phyloP scores from a whole-genome alignment of 1,139 yeast genomes.

The Zygoascus hellenicus region DNA sequence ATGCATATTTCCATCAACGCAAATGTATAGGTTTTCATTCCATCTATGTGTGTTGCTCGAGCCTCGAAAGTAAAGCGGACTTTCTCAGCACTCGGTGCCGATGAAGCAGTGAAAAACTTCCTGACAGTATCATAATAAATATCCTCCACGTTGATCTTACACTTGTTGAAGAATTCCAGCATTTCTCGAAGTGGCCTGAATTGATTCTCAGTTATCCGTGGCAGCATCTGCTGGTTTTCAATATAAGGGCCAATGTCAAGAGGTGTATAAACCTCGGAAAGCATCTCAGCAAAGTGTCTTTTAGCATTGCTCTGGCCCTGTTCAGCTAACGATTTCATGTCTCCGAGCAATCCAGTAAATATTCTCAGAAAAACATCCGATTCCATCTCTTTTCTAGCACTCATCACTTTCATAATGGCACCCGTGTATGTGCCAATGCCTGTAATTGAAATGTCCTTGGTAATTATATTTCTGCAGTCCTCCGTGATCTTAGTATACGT shows the following conservation, averaged over 20 bases:
- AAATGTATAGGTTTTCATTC: slow-evolving; percentile 5
- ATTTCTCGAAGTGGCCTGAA: slow-evolving; percentile 1
- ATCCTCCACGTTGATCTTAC: slow-evolving; percentile 9
- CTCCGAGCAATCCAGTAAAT: slow-evolving; percentile 30
- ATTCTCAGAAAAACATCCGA: slow-evolving; percentile 21
- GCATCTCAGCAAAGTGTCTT: slow-evolving; percentile 22
- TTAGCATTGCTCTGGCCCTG: slow-evolving; percentile 23
- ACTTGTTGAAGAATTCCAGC: slow-evolving; percentile 3
- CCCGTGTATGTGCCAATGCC: slow-evolving; percentile 21
- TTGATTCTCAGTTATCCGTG: slow-evolving; percentile 12
- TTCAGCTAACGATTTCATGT: slow-evolving; percentile 24
- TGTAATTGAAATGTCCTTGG: slow-evolving; percentile 22
- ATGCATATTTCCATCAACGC: slow-evolving; percentile 5
- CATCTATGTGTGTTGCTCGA: slow-evolving; percentile 7
- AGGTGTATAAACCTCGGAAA: slow-evolving; percentile 22
- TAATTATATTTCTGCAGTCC: slow-evolving; percentile 23
- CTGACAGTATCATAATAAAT: slow-evolving; percentile 9
- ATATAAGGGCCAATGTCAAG: slow-evolving; percentile 23
- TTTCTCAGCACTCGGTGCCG: not conserved
- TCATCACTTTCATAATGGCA: slow-evolving; percentile 22
- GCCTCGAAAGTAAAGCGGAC: slow-evolving; percentile 9
- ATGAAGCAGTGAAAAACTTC: slow-evolving; percentile 7
- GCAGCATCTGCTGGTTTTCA: slow-evolving; percentile 19
- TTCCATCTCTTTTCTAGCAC: slow-evolving; percentile 25
- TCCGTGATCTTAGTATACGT: slow-evolving; percentile 50